Base-by-base conservation (phyloP, 768 basidiomycete species). In the Strobilomyces dryophilus region DNA sequence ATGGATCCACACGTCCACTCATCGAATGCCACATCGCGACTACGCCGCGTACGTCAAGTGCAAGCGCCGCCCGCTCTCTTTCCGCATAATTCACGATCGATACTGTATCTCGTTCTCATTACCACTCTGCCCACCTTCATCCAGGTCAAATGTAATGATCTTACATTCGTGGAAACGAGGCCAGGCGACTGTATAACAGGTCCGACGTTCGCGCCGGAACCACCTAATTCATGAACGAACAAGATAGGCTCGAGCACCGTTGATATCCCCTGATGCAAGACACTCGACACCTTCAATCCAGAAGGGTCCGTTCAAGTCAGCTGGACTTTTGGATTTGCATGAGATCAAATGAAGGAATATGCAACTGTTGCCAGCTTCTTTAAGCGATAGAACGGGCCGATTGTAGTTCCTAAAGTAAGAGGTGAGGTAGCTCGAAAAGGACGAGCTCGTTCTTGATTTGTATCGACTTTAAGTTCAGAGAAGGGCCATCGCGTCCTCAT, bases 101-200 rank as follows among this genome's bases (percentile, higher is more conserved):
- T 21, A 49, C n/a, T n/a, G n/a, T n/a, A n/a, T n/a, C n/a, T n/a
- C n/a, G n/a, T n/a, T 20, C 39, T 55, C 55, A 52, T 61, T 50
- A 35, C 57, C 55, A 53, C 51, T 51, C 54, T n/a, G n/a, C 53
- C 39, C 18, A 49, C 35, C 43, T 61, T 40, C 43, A n/a, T 61
- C 43, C 6, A 42, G 35, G 43, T 46, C 52, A 14, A 54, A 59
- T 60, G 50, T 58, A 54, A 62, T 51, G 3, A 49, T 45, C 20
- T 54, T 52, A 62, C 51, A 54, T 56, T n/a, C n/a, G 49, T 49
- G 29, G 41, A 39, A 15, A 45, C 29, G 12, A 53, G 46, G 20
- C 53, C 31, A 42, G 53, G 53, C 9, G 49, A 49, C 49, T 55
- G 59, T 49, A 53, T 51, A 26, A 50, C 40, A 45, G 47, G 54